Conservation (phyloP, 139 green algal genomes). For the Pleodorina starrii region DNA sequence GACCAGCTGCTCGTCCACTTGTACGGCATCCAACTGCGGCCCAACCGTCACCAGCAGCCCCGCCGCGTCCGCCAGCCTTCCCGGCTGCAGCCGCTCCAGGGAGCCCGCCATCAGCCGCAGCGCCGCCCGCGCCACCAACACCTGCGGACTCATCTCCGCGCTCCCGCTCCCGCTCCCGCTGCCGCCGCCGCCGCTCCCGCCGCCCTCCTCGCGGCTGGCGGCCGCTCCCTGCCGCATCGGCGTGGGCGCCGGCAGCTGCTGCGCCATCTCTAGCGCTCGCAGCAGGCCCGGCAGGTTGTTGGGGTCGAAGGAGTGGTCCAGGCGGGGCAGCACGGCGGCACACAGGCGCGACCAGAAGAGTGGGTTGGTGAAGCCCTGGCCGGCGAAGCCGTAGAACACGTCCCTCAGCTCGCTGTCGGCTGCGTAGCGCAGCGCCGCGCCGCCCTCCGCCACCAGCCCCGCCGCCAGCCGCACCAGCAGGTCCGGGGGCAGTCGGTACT, state of each 20-base stretch:
- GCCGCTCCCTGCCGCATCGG: no score
- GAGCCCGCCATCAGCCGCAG: background rate
- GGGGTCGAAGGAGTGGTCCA: slow-evolving; percentile 18
- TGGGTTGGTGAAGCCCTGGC: slow-evolving; percentile 43
- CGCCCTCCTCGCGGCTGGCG: background rate
- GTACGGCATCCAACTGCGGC: background rate
- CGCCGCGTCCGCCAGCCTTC: slow-evolving; percentile 2
- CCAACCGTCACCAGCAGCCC: background rate
- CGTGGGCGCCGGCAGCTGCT: slow-evolving; percentile 15
- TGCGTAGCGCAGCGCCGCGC: background rate
- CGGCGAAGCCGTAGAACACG: slow-evolving; percentile 23
- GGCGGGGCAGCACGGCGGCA: slow-evolving; percentile 9
- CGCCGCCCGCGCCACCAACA: background rate
- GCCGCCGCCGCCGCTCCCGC: background rate
- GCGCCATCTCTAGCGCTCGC: background rate
- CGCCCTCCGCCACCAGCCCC: slow-evolving; percentile 2
- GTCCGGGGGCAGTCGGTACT: slow-evolving; percentile 26
- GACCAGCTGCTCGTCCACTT: background rate
- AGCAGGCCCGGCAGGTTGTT: slow-evolving; percentile 37
- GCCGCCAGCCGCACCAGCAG: slow-evolving; percentile 44
- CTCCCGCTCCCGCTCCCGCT: background rate
- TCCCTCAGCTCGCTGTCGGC: slow-evolving; percentile 30
- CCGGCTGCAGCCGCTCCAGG: slow-evolving; percentile 8
- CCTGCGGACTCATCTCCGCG: background rate
- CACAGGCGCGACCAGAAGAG: slow-evolving; percentile 28